These are phyloP conservation scores for Diplodia scrobiculata DNA, from an alignment of 2,329 filamentous ascomycete genomes.

Conservation along the genomic window DNA sequence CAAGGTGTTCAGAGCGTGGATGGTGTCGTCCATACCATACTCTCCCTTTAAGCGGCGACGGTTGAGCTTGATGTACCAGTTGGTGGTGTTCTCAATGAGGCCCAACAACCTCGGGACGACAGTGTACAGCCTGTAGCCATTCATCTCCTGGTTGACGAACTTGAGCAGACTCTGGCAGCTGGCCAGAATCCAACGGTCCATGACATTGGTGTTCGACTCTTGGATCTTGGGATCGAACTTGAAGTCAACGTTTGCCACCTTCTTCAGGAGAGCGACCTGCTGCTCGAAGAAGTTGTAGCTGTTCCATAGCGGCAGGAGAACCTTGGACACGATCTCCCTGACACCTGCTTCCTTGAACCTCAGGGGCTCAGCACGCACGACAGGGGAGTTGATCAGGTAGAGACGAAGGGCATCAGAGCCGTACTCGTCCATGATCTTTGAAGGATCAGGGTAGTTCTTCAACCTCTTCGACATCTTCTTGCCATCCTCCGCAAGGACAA, in stretches of 20 bases:
- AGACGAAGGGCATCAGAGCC: slow-evolving; percentile 89
- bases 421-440: slow-evolving; percentile 79
- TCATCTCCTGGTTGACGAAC: slow-evolving; percentile 93
- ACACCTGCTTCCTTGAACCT: slow-evolving; percentile 90
- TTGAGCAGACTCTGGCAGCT: slow-evolving; percentile 87
- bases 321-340: slow-evolving; percentile 91
- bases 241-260: slow-evolving; percentile 76
- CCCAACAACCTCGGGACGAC: slow-evolving; percentile 82
- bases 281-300: slow-evolving; percentile 96
- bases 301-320: slow-evolving; percentile 90
- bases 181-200: slow-evolving; percentile 94
- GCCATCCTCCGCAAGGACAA: slow-evolving; percentile 88
- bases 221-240: slow-evolving; percentile 75
- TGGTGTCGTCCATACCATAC: slow-evolving; percentile 79
- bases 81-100: slow-evolving; percentile 93
- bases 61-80: slow-evolving; percentile 98
- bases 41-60: slow-evolving; percentile 88
- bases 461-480: slow-evolving; percentile 99
- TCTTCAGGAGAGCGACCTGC: slow-evolving; percentile 82
- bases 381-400: slow-evolving; percentile 96
- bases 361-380: slow-evolving; percentile 86
- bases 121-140: slow-evolving; percentile 71
- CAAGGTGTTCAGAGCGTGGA: slow-evolving; percentile 87
- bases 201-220: slow-evolving; percentile 80
- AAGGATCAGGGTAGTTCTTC: slow-evolving; percentile 93